Evolutionary conservation across 495 filamentous ascomycete species (phyloP).

Genomic region (Penicillium bialowiezense): DNA sequence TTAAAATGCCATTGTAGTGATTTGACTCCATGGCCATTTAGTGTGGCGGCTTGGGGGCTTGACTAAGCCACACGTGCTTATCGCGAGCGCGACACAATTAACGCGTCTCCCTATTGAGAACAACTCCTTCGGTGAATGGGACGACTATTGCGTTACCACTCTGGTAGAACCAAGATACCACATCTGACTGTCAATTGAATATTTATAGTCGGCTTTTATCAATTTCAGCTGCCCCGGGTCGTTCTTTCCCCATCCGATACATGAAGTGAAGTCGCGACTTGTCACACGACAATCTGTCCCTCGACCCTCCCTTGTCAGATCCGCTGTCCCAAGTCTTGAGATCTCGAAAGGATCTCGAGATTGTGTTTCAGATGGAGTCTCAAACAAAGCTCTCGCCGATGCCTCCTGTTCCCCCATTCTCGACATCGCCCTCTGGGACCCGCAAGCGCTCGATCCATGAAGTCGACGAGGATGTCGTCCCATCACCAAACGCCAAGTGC

Average conservation of each 20-base stretch:
- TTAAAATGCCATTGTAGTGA: background rate
- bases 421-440: constrained; percentile 16
- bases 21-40: no score
- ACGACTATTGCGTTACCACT: background rate
- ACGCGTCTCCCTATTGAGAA: constrained; percentile 18
- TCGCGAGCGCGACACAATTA: constrained; percentile 27
- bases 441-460: constrained; percentile 36
- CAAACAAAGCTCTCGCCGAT: constrained; percentile 18
- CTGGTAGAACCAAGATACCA: background rate
- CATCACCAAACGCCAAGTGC: constrained; percentile 14
- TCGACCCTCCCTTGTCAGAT: background rate
- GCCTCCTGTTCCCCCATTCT: constrained; percentile 9
- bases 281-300: constrained; percentile 6
- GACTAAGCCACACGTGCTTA: constrained; percentile 25
- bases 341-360: background rate
- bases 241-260: background rate
- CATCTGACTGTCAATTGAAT: background rate
- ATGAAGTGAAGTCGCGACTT: constrained; percentile 3
- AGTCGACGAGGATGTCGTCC: constrained; percentile 21
- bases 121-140: constrained; percentile 1
- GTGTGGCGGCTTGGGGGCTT: background rate
- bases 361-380: constrained; percentile 8
- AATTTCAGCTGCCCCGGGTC: background rate
- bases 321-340: background rate
- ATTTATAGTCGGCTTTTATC: background rate